These are phyloP conservation scores for Stevia rebaudiana DNA, from an alignment of 140 eudicot genomes.

Conservation along the genomic window DNA sequence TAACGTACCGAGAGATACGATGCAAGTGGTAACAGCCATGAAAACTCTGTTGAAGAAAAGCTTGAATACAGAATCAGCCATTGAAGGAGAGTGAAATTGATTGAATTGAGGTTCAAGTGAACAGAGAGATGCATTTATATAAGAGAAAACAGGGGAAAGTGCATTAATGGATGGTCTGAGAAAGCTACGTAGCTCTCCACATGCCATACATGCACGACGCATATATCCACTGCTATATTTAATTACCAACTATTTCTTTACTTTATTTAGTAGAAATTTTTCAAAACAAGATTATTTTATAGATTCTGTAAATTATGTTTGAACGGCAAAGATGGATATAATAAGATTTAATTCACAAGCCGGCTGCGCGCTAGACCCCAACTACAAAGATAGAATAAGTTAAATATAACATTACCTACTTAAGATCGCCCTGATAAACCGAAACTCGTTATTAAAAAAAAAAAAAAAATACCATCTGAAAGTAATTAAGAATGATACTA, in stretches of 20 bases:
- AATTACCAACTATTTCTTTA: neutral
- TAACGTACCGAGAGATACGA: constrained; percentile 21
- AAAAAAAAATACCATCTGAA: too few species aligned
- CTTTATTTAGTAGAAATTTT: neutral
- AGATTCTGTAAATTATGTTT: too few species aligned
- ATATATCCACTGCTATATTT: constrained; percentile 1
- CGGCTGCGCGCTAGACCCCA: too few species aligned
- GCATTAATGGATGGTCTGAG: constrained; percentile 29
- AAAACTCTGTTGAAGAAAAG: constrained; percentile 10
- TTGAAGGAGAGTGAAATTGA: neutral
- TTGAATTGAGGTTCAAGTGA: neutral
- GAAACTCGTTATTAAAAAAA: too few species aligned
- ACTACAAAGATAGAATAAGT: too few species aligned
- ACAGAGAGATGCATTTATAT: constrained; percentile 20
- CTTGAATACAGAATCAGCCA: constrained; percentile 18
- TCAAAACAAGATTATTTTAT: neutral
- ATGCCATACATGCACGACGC: constrained; percentile 36
- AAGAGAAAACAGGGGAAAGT: constrained; percentile 6
- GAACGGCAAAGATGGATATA: too few species aligned
- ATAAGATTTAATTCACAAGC: too few species aligned
- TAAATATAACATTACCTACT: too few species aligned
- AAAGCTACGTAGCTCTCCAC: constrained; percentile 37
- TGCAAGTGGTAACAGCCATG: constrained; percentile 22
- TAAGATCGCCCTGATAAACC: too few species aligned
- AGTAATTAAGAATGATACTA: too few species aligned